Base-by-base conservation (phyloP, 768 basidiomycete species). In the Mycena metata region DNA sequence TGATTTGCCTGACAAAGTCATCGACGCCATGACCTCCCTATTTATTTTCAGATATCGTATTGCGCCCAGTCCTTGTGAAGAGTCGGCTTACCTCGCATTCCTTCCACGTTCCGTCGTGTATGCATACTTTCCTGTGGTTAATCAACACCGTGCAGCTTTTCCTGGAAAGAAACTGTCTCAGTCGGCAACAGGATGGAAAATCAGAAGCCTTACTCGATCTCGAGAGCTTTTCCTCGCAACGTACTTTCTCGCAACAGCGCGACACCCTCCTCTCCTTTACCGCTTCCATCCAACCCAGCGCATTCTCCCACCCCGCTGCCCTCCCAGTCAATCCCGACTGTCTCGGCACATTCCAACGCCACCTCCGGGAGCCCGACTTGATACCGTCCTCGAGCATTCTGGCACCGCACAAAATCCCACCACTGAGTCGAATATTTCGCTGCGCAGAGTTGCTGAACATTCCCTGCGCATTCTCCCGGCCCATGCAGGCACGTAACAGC, bases 141-240 rank as follows among this genome's bases (percentile, higher is more conserved):
- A 98, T 93, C 43, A 95, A 74, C 50, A 98, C 83, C 9, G 96
- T 96, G 81, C 96, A 98, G 76, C 95, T 96, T 80, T 91, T 96
- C 61, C 90, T 92, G 74, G 61, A 43, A 33, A 63, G 52, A 45
- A 39, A 3, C 39, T 39, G 64, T 45, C 59, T 72, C 66, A 64
- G 57, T 33, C 61, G 49, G 42, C 26, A 63, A 63, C 6, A 33
- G 51, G 6, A 36, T 55, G n/a, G 45, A 23, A 21, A 21, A 36
- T 26, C 19, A 39, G 21, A 23, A 46, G 21, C 62, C 83, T 73
- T 78, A 93, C 94, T 80, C 74, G 69, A 96, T 88, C 5, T 82
- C 87, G 74, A 90, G 66, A 21, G 80, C 72, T 60, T 80, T 70
- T 1, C 81, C 86, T 35, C 77, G 67, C 35, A 76, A 69, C 23